These are phyloP conservation scores for Niveomyces coronatus DNA, from an alignment of 2,329 filamentous ascomycete species.

Conservation along the genomic window DNA sequence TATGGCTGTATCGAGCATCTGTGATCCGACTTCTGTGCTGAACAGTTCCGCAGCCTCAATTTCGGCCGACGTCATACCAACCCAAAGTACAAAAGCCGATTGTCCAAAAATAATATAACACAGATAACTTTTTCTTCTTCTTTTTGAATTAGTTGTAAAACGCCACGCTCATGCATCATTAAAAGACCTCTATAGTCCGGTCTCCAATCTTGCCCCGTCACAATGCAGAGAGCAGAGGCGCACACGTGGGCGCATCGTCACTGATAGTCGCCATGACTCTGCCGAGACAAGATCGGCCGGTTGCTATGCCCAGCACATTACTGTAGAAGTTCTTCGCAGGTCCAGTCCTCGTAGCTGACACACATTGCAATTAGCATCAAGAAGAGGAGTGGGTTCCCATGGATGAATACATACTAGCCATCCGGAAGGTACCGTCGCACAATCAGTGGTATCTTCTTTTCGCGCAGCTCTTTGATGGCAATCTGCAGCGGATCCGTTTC, in stretches of 20 bases:
- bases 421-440: slow-evolving; percentile 93
- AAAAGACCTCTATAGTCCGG: not conserved
- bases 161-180: slow-evolving; percentile 20
- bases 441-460: slow-evolving; percentile 97
- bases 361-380: slow-evolving; percentile 13
- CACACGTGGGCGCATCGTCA: not conserved
- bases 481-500: slow-evolving; percentile 97
- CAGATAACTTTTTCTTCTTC: slow-evolving; percentile 1
- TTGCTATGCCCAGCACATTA: too few relatives aligned
- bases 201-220: not conserved
- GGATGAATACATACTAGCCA: slow-evolving; percentile 61
- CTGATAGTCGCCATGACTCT: too few relatives aligned
- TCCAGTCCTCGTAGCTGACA: slow-evolving; percentile 95
- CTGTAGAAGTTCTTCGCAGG: slow-evolving; percentile 84
- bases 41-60: too few relatives aligned
- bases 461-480: slow-evolving; percentile 89
- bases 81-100: too few relatives aligned
- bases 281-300: too few relatives aligned
- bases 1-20: too few relatives aligned
- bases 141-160: slow-evolving; percentile 13
- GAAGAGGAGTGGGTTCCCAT: not conserved
- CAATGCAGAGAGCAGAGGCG: not conserved
- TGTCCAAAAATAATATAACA: slow-evolving; percentile 5
- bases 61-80: too few relatives aligned
- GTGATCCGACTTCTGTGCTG: too few relatives aligned